These are phyloP conservation scores for Nemania abortiva DNA, from an alignment of 2,329 filamentous ascomycete genomes.

Conservation along the genomic window DNA sequence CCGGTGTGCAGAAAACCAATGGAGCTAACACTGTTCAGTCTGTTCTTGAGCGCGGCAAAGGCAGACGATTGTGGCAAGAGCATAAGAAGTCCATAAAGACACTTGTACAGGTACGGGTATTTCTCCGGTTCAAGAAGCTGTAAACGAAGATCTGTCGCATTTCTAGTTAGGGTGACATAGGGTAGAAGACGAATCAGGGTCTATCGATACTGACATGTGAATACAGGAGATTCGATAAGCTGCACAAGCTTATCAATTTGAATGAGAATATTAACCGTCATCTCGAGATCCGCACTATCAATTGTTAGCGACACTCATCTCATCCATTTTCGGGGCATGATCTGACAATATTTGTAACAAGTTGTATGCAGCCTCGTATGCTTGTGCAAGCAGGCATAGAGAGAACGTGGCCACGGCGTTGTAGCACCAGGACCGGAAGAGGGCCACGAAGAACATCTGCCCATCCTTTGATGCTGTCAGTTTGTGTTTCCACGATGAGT, in stretches of 20 bases:
- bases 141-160: conserved; percentile 82
- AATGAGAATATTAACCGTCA: conserved; percentile 98
- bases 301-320: conserved; percentile 38
- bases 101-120: conserved; percentile 96
- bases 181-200: background rate
- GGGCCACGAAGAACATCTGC: conserved; percentile 91
- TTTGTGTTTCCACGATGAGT: background rate
- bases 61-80: conserved; percentile 97
- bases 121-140: conserved; percentile 96
- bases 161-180: conserved; percentile 16
- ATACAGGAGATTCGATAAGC: conserved; percentile 94
- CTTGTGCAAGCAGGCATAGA: conserved; percentile 92
- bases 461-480: conserved; percentile 73
- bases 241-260: conserved; percentile 99
- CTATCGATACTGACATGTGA: conserved; percentile 80
- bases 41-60: conserved; percentile 95
- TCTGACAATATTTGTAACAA: conserved; percentile 92
- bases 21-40: conserved; percentile 95
- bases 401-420: conserved; percentile 99
- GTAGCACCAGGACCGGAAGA: conserved; percentile 98
- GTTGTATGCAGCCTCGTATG: conserved; percentile 98
- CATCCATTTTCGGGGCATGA: background rate
- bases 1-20: conserved; percentile 94
- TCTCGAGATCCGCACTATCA: conserved; percentile 90
- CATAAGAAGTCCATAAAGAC: conserved; percentile 96